Base-by-base conservation (phyloP, 345 rosid genomes). In the Euphorbia tirucalli region DNA sequence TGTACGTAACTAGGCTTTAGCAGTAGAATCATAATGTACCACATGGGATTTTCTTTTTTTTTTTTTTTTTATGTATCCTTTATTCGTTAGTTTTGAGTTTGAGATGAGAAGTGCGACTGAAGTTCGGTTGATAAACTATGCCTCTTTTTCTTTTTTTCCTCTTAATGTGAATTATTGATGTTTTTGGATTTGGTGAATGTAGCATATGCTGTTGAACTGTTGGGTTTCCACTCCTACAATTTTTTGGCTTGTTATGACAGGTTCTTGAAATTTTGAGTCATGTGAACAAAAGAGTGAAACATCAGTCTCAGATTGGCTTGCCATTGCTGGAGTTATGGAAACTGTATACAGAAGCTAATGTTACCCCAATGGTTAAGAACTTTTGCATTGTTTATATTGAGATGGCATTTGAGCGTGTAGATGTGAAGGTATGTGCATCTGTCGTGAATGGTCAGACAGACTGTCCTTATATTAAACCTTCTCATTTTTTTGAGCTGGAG, bases 231-330 rank as follows among this genome's bases (percentile, higher is more conserved):
- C n/a, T 32, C 11, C 19, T 22, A 8, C 25, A 21, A 10, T 64
- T 43, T 56, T 64, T 43, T 69, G 35, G 52, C 35, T 63, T 72
- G 11, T 57, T 32, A 46, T 78, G 41, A 13, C 82, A 94, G 98
- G 98, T 92, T 81, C 95, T 94, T 72, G 98, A 94, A 84, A 89
- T 94, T 66, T 74, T 94, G 79, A 90, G 95, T 82, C 98, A 94
- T 72, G 97, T 92, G 74, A 94, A 94, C 85, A 92, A 88, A 85
- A 87, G 97, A 85, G 96, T 94, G 82, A 94, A 92, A 73, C 89
- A 92, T 80, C 96, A 87, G 75, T 84, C 69, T 58, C 87, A 87
- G 62, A 94, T 94, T 73, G 88, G 84, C 65, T 84, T 94, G 83
- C 98, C 98, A 0, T 82, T 94, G 78, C 59, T 58, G 13, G 86